These are phyloP conservation scores for Apiospora koreana DNA, from an alignment of 2,329 filamentous ascomycete species.

Conservation along the genomic window DNA sequence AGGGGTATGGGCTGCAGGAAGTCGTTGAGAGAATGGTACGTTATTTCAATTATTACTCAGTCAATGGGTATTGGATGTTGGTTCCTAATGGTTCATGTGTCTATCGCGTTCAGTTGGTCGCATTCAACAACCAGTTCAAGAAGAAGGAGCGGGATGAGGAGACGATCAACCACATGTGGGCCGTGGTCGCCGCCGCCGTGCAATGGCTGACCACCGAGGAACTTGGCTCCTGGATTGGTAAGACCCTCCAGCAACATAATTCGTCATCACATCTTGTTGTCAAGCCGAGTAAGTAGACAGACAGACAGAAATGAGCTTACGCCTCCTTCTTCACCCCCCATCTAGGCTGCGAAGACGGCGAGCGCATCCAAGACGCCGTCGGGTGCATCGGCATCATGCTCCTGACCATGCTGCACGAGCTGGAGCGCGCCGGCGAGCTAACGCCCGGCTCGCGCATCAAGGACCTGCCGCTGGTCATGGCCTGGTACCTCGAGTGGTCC, in stretches of 20 bases:
- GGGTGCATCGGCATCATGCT: conserved; percentile 21
- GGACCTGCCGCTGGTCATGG: conserved; percentile 23
- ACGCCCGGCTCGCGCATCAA: conserved; percentile 23
- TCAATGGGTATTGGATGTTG: too few relatives aligned
- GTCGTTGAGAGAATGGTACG: conserved; percentile 31
- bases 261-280: too few relatives aligned
- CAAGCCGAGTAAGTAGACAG: too few relatives aligned
- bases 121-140: conserved; percentile 22
- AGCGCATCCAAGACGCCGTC: conserved; percentile 17
- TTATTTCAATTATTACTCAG: too few relatives aligned
- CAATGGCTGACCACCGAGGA: conserved; percentile 23
- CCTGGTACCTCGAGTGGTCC: conserved; percentile 21
- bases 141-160: conserved; percentile 24
- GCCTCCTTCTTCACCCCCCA: not conserved
- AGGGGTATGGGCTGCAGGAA: conserved; percentile 30
- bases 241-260: not conserved
- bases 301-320: too few relatives aligned
- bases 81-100: not conserved
- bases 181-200: conserved; percentile 20
- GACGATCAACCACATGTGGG: conserved; percentile 24
- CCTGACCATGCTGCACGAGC: conserved; percentile 22
- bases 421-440: conserved; percentile 22
- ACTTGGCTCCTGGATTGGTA: conserved; percentile 22
- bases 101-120: conserved; percentile 17
- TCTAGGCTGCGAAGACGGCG: conserved; percentile 18